Conservation (phyloP, 139 green algal genomes). For the Closterium sp. region DNA sequence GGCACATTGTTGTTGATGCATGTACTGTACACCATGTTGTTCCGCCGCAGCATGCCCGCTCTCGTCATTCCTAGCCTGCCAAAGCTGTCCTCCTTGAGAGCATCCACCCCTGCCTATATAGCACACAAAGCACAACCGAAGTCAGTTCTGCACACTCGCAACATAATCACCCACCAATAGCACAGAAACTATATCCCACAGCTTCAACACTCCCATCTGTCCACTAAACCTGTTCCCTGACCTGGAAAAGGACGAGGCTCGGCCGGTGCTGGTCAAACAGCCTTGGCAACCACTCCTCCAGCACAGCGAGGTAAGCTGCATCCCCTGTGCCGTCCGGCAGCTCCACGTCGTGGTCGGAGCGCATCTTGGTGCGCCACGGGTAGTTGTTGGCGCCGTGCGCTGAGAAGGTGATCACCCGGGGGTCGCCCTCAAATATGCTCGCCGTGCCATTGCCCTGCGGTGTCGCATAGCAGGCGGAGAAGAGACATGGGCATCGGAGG, state of each 20-base stretch:
- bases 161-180: not conserved
- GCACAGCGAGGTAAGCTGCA: constrained; percentile 54
- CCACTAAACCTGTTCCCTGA: constrained; percentile 17
- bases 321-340: constrained; percentile 57
- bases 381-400: constrained; percentile 73
- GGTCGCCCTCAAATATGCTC: constrained; percentile 64
- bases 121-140: not conserved
- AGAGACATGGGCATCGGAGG: not conserved
- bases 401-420: constrained; percentile 67
- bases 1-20: constrained; percentile 51
- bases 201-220: not conserved
- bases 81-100: constrained; percentile 63
- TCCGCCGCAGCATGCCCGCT: constrained; percentile 58
- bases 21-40: constrained; percentile 67
- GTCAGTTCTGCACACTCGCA: too few species aligned
- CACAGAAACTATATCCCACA: not conserved
- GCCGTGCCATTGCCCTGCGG: constrained; percentile 69
- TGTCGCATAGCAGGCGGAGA: not conserved
- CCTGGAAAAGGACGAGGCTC: constrained; percentile 67
- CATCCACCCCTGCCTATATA: constrained; percentile 65
- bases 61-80: constrained; percentile 59
- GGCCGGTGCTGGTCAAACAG: constrained; percentile 59
- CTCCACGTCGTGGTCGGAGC: constrained; percentile 63
- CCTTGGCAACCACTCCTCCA: constrained; percentile 53
- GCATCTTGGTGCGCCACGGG: constrained; percentile 63